These are phyloP conservation scores for Tolypocladium pustulatum DNA, from an alignment of 2,329 filamentous ascomycete species.

Conservation along the genomic window DNA sequence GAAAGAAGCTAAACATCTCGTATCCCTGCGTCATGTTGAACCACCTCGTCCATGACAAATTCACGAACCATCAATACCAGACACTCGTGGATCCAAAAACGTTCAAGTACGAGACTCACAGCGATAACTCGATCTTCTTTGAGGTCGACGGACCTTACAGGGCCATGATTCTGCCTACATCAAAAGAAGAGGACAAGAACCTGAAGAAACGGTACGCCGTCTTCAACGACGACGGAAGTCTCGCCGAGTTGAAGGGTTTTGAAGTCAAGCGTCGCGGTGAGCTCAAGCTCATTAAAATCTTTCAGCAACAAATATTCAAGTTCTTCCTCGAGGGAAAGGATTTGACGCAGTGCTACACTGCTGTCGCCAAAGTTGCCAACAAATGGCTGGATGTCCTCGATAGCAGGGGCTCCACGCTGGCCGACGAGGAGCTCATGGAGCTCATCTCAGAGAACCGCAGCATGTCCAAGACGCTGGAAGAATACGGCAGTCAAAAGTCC, in stretches of 20 bases:
- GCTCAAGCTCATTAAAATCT: constrained; percentile 98
- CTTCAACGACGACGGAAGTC: constrained; percentile 93
- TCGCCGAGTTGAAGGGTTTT: constrained; percentile 94
- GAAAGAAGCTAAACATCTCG: constrained; percentile 92
- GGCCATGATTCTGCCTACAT: constrained; percentile 94
- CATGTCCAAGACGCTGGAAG: constrained; percentile 94
- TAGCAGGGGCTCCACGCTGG: constrained; percentile 76
- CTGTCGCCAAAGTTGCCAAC: constrained; percentile 91
- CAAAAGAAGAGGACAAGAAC: constrained; percentile 98
- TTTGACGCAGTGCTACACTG: constrained; percentile 76
- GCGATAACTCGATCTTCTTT: constrained; percentile 99
- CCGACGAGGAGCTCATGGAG: constrained; percentile 95
- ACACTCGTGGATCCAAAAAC: constrained; percentile 68
- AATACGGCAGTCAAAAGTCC: constrained; percentile 92
- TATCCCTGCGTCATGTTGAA: constrained; percentile 99
- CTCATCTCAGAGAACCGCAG: constrained; percentile 99
- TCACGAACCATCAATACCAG: constrained; percentile 97
- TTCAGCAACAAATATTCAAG: constrained; percentile 98
- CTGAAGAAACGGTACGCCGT: constrained; percentile 98
- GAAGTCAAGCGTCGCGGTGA: constrained; percentile 96
- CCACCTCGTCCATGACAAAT: constrained; percentile 85
- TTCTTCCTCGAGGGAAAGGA: constrained; percentile 93
- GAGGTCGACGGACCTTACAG: constrained; percentile 97
- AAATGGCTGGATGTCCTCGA: constrained; percentile 93
- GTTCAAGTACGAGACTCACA: constrained; percentile 91